A percentile compares a stretch with the other conserved stretches of the same genome.
These are phyloP conservation scores for Talaromyces sp. DNA, from an alignment of 2,329 filamentous ascomycete species.

Conservation along the genomic window DNA sequence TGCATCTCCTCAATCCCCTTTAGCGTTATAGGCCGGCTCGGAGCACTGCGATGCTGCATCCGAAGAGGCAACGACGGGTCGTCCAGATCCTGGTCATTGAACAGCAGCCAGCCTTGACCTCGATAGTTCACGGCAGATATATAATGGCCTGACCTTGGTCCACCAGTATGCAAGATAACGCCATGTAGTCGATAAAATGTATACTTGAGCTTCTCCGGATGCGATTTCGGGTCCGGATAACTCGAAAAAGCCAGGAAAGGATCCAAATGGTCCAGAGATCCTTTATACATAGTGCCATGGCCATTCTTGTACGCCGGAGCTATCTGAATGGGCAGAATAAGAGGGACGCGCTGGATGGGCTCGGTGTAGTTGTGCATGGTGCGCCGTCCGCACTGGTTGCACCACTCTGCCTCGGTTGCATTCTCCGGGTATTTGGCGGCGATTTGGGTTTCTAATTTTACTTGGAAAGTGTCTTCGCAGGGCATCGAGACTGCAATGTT, in stretches of 20 bases:
- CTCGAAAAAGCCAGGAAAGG: not conserved
- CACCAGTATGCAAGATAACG: constrained; percentile 20
- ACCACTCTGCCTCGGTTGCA: not conserved
- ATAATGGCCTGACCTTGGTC: constrained; percentile 19
- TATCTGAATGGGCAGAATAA: constrained; percentile 2
- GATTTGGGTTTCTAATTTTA: not conserved
- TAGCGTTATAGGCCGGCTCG: not conserved
- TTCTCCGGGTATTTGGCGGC: not conserved
- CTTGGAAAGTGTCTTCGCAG: not conserved
- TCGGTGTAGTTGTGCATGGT: not conserved
- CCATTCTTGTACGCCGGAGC: not conserved
- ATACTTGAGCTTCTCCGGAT: not conserved
- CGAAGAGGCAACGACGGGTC: not conserved
- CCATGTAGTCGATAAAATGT: constrained; percentile 23
- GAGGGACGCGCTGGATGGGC: not conserved
- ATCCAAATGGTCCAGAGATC: not conserved
- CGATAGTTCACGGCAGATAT: not conserved
- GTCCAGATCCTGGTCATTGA: constrained; percentile 4
- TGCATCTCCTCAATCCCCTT: not conserved
- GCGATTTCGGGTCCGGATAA: not conserved
- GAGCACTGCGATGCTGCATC: not conserved
- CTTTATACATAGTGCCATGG: not conserved
- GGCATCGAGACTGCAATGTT: not conserved
- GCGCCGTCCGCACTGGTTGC: not conserved
- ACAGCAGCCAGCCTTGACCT: constrained; percentile 14